Percentiles rank a stretch among this genome's conserved stretches.
phyloP scores from a whole-genome alignment of 2,329 filamentous ascomycete species.

The Apiospora marii region DNA sequence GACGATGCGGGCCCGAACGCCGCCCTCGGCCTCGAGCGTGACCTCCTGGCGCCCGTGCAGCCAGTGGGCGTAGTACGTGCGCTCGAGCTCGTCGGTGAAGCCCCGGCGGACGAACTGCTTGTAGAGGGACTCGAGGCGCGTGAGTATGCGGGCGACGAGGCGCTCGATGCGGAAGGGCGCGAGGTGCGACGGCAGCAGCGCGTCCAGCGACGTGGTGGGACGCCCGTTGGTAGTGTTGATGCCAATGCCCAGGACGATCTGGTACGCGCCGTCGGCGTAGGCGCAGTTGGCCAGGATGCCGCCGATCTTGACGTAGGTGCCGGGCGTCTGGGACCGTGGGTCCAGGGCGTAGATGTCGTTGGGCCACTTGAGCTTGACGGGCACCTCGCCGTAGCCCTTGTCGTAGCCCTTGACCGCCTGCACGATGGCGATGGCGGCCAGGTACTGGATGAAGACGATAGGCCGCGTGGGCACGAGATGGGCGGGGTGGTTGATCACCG shows the following conservation, averaged over 20 bases:
- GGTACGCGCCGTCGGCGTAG: constrained; percentile 79
- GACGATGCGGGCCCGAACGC: constrained; percentile 76
- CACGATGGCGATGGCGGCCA: constrained; percentile 87
- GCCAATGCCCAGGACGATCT: constrained; percentile 85
- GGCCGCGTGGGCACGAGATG: constrained; percentile 76
- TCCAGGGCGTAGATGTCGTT: constrained; percentile 89
- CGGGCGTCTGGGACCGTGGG: constrained; percentile 57
- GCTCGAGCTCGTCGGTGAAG: constrained; percentile 77
- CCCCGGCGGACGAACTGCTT: constrained; percentile 76
- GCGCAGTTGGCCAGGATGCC: constrained; percentile 91
- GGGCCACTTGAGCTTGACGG: constrained; percentile 94
- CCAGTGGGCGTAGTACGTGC: constrained; percentile 83
- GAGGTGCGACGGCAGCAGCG: constrained; percentile 64
- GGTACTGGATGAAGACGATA: constrained; percentile 92
- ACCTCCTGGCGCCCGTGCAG: constrained; percentile 78
- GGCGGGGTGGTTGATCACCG: constrained; percentile 83
- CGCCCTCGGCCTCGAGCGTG: constrained; percentile 82
- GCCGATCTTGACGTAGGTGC: constrained; percentile 85
- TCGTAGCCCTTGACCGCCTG: constrained; percentile 85
- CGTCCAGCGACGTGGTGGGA: constrained; percentile 87
- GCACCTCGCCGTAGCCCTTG: constrained; percentile 74
- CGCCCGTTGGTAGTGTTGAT: constrained; percentile 85
- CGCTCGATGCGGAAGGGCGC: constrained; percentile 75
- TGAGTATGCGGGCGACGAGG: constrained; percentile 82
- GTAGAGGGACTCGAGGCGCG: constrained; percentile 81